These are phyloP conservation scores for Xylariomycetidae sp. DNA, from an alignment of 2,329 filamentous ascomycete genomes.

Conservation along the genomic window DNA sequence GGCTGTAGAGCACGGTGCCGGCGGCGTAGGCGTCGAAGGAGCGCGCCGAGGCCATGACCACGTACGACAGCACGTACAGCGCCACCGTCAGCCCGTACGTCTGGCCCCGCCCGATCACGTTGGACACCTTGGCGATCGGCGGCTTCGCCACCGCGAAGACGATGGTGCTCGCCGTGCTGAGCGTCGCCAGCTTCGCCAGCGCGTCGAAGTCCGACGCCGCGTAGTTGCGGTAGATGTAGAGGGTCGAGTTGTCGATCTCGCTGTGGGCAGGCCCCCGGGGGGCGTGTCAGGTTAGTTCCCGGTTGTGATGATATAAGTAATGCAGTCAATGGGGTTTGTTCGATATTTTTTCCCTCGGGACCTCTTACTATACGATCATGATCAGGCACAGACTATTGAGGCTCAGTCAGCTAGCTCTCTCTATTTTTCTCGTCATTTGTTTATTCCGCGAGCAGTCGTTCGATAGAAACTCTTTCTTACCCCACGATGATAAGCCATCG, in stretches of 20 bases:
- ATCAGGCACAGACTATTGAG: constrained; percentile 13
- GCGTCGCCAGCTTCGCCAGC: constrained; percentile 23
- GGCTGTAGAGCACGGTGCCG: constrained; percentile 53
- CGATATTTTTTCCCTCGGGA: no score
- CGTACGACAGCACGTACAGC: constrained; percentile 52
- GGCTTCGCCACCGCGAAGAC: constrained; percentile 52
- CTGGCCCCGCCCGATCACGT: constrained; percentile 59
- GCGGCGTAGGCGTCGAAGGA: constrained; percentile 48
- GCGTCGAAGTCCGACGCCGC: constrained; percentile 27
- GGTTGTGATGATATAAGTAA: not conserved
- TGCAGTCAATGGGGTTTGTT: no score
- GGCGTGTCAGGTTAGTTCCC: not conserved
- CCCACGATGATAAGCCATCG: constrained; percentile 15
- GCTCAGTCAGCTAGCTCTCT: no score
- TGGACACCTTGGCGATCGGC: constrained; percentile 56
- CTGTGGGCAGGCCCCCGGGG: no score
- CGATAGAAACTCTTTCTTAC: constrained; percentile 4
- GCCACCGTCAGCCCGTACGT: constrained; percentile 52
- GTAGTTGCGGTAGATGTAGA: constrained; percentile 25
- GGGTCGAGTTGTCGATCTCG: constrained; percentile 18
- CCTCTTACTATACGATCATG: constrained; percentile 18
- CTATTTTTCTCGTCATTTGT: no score
- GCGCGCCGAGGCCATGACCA: constrained; percentile 50
- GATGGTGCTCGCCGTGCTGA: constrained; percentile 29
- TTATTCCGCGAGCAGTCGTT: not conserved